Conservation (phyloP, 331 rosid genomes). For the Acacia concinna region DNA sequence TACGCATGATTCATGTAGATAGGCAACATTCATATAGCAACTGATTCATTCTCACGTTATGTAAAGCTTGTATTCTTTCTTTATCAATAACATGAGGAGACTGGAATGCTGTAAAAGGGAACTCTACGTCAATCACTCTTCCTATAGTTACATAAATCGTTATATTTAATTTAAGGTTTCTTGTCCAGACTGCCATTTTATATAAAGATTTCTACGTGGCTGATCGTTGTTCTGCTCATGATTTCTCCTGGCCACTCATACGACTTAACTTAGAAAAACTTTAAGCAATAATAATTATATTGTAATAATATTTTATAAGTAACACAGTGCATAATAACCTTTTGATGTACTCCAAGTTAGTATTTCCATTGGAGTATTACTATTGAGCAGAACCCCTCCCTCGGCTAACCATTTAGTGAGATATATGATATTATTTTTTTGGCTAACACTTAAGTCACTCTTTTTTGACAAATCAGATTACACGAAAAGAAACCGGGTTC, state of each 20-base stretch:
- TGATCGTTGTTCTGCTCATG: not conserved
- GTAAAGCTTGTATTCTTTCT: slow-evolving; percentile 31
- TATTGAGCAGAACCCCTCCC: no score
- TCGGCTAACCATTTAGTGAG: no score
- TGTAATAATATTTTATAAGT: no score
- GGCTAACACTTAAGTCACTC: no score
- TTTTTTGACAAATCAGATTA: not conserved
- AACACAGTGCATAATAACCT: no score
- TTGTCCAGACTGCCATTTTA: not conserved
- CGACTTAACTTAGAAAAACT: not conserved
- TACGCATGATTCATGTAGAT: slow-evolving; percentile 16
- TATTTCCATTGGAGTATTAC: no score
- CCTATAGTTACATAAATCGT: not conserved
- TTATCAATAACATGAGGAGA: not conserved
- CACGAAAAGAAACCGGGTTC: not conserved
- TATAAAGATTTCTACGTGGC: not conserved
- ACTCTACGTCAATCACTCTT: not conserved
- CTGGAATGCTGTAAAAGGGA: not conserved
- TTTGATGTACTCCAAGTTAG: no score
- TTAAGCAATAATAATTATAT: no score
- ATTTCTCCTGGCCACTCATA: not conserved
- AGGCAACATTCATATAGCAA: slow-evolving; percentile 2
- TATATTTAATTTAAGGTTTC: slow-evolving; percentile 2
- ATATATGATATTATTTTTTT: no score
- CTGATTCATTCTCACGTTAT: slow-evolving; percentile 29